Conservation (phyloP, 257 asterid species). For the Plectranthus barbatus region DNA sequence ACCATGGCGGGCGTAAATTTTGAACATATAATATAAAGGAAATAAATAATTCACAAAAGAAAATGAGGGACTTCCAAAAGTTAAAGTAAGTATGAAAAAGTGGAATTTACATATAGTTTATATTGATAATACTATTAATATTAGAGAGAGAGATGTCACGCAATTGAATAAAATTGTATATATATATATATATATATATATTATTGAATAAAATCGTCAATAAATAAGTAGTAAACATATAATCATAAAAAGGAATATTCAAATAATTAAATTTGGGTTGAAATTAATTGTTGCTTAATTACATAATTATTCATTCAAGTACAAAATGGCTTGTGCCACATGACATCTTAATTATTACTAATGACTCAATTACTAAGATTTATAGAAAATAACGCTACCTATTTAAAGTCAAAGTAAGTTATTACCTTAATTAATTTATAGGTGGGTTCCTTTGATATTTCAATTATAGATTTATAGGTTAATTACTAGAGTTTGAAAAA, state of each 20-base stretch:
- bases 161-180: too few species aligned
- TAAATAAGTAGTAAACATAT: too few species aligned
- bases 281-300: neutral
- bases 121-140: too few species aligned
- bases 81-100: neutral
- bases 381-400: neutral
- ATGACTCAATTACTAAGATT: neutral
- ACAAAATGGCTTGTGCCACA: neutral
- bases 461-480: neutral
- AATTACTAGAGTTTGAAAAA: neutral
- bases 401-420: slow-evolving; percentile 6
- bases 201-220: too few species aligned
- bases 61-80: neutral
- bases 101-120: neutral
- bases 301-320: neutral
- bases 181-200: too few species aligned
- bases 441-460: neutral
- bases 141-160: too few species aligned
- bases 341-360: neutral
- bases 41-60: neutral
- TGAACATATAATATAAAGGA: neutral
- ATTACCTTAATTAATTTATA: neutral
- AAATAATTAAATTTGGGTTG: too few species aligned
- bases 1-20: neutral
- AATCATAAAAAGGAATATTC: too few species aligned